phyloP scores from a whole-genome alignment of 805 yeast genomes.

The Kodamaea lidongshanica region DNA sequence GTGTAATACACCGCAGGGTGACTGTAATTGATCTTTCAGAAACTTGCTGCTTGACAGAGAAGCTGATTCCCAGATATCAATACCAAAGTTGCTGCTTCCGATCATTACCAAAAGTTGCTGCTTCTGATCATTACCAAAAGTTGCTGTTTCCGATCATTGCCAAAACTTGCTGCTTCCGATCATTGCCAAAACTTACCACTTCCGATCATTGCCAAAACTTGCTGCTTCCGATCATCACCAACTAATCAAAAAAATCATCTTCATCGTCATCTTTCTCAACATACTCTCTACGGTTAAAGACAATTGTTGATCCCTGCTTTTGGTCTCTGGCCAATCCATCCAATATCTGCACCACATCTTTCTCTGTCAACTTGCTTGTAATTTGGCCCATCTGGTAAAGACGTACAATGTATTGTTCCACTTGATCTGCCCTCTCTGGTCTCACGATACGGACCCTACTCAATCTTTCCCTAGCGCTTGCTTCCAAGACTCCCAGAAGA shows the following conservation, averaged over 20 bases:
- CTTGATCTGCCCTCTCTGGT: conserved; percentile 86
- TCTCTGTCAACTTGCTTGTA: conserved; percentile 66
- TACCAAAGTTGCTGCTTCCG: too few species aligned
- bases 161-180: too few species aligned
- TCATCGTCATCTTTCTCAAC: conserved; percentile 9
- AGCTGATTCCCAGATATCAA: too few species aligned
- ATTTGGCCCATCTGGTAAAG: conserved; percentile 75
- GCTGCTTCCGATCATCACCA: background rate
- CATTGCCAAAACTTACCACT: too few species aligned
- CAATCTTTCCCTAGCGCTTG: conserved; percentile 81
- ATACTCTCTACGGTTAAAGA: conserved; percentile 18
- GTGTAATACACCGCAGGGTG: too few species aligned
- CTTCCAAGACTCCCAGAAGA: conserved; percentile 67
- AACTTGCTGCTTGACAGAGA: too few species aligned
- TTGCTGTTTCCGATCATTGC: too few species aligned
- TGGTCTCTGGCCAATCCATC: conserved; percentile 77
- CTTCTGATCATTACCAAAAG: too few species aligned
- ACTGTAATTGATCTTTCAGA: too few species aligned
- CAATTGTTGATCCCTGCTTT: conserved; percentile 59
- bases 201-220: too few species aligned
- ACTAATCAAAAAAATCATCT: conserved; percentile 12
- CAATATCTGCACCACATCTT: conserved; percentile 74
- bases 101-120: too few species aligned
- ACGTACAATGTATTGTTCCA: conserved; percentile 70
- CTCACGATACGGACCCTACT: conserved; percentile 82